phyloP scores from a whole-genome alignment of 768 basidiomycete genomes.

The Pisolithus marmoratus region DNA sequence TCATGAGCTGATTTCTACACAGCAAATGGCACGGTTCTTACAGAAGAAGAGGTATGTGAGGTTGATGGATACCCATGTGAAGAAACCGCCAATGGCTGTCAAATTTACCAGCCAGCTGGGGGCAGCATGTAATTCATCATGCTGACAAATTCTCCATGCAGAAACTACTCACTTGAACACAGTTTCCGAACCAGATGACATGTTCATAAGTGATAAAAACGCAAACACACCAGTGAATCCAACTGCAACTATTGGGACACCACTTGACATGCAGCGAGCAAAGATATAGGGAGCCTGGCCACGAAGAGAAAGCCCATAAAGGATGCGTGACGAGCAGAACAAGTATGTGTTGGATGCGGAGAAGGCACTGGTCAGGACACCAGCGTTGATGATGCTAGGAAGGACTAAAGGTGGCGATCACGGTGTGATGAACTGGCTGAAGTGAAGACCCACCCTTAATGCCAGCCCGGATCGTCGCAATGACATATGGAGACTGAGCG shows the following conservation, averaged over 20 bases:
- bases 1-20: background rate
- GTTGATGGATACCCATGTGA: constrained; percentile 64
- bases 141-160: background rate
- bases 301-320: constrained; percentile 40
- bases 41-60: constrained; percentile 70
- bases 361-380: constrained; percentile 66
- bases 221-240: constrained; percentile 31
- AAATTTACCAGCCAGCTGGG: constrained; percentile 66
- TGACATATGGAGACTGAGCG: constrained; percentile 74
- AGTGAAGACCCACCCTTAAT: constrained; percentile 41
- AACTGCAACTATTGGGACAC: constrained; percentile 43
- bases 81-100: constrained; percentile 61
- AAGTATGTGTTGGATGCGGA: constrained; percentile 64
- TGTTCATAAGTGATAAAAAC: constrained; percentile 59
- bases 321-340: constrained; percentile 43
- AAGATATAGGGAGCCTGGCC: constrained; percentile 49
- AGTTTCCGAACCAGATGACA: constrained; percentile 47
- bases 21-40: constrained; percentile 26
- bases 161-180: constrained; percentile 17
- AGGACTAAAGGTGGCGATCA: constrained; percentile 32
- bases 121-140: constrained; percentile 1
- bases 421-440: background rate
- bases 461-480: constrained; percentile 66
- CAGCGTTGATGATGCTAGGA: constrained; percentile 66
- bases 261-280: constrained; percentile 40